Base-by-base conservation (phyloP, 768 basidiomycete genomes). In the Cystofilobasidium macerans region DNA sequence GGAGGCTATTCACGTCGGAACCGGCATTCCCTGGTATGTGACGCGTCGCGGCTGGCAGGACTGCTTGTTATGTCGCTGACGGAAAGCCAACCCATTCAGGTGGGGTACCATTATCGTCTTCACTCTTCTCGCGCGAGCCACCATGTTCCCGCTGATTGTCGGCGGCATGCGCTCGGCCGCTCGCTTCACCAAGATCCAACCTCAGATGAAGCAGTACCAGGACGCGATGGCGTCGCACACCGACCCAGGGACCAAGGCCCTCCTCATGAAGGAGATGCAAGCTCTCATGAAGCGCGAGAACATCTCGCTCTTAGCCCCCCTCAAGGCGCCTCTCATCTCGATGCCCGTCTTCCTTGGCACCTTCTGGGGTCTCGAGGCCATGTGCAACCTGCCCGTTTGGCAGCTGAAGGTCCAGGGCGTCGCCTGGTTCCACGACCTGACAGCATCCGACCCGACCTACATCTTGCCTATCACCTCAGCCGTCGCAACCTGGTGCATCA, bases 331-430 rank as follows among this genome's bases (percentile, higher is more conserved):
- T 11, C 65, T 91, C 62, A 71, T 86, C 0, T 91, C 94, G 75
- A 73, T 90, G 26, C 84, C 88, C 1, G 79, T 90, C 48, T 85
- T 86, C 54, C 76, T 95, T 36, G 84, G 85, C 18, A 77, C 89
- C 78, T 98, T 98, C 81, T 85, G 90, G 70, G 89, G 83, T 22
- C 74, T 94, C 63, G 84, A 83, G 76, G 78, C 78, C 56, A 81
- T 98, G 79, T 85, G 85, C 70, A 78, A 80, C 57, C 74, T 85
- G 53, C 88, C 89, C 0, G 75, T 95, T 24, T 80, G 80, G 61
- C 89, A 90, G 77, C 74, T 97, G 71, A 80, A 82, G 69, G 78
- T 84, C 68, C 90, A 88, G 65, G 91, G 93, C 0, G 74, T 90
- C 35, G 79, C 76, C 53, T 84, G 85, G 77, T 74, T 93, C 43